These are phyloP conservation scores for Solanum neorickii DNA, from an alignment of 257 asterid species.

Conservation along the genomic window DNA sequence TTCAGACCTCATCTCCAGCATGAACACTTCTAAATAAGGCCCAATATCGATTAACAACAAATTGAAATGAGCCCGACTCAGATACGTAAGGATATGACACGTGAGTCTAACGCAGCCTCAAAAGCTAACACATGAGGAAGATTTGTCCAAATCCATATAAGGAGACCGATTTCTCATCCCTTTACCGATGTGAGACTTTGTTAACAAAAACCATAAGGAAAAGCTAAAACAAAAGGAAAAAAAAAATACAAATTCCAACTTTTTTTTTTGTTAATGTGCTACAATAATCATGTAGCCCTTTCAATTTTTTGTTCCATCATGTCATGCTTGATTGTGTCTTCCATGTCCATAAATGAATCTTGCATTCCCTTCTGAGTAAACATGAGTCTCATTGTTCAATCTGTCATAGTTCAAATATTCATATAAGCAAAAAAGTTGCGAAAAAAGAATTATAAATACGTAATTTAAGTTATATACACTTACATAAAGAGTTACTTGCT, in stretches of 20 bases:
- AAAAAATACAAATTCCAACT: background rate
- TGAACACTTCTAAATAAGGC: too few relatives aligned
- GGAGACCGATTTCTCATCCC: too few relatives aligned
- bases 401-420: conserved; percentile 12
- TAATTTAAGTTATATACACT: background rate
- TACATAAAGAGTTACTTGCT: background rate
- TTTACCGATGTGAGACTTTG: too few relatives aligned
- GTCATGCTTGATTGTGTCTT: conserved; percentile 31
- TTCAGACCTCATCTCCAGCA: too few relatives aligned
- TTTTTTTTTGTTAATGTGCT: background rate
- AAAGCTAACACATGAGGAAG: too few relatives aligned
- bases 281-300: background rate
- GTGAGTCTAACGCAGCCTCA: too few relatives aligned
- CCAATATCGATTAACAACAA: too few relatives aligned
- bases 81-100: too few relatives aligned
- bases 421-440: background rate
- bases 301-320: background rate
- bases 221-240: background rate
- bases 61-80: too few relatives aligned
- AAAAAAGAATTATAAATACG: background rate
- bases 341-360: conserved; percentile 93
- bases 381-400: conserved; percentile 63
- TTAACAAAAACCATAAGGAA: background rate
- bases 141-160: too few relatives aligned
- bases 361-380: conserved; percentile 78